A percentile compares a stretch with the other conserved stretches of the same genome.
Conservation (phyloP, 1,139 yeast species). For the Diutina scorzettiae region DNA sequence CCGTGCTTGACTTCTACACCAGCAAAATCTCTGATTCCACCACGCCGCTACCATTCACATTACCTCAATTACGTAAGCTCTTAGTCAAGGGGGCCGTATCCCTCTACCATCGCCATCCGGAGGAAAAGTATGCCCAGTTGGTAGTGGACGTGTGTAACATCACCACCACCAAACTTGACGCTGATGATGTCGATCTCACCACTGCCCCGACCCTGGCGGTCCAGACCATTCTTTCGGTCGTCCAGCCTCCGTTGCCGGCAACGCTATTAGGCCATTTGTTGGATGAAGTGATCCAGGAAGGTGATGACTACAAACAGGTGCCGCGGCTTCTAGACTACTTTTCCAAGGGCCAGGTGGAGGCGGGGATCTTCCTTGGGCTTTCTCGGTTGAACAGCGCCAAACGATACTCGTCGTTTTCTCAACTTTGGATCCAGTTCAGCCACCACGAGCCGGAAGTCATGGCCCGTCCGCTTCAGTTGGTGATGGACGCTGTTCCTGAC, state of each 20-base stretch:
- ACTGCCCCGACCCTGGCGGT: not conserved
- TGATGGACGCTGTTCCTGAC: constrained; percentile 3
- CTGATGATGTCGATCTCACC: not conserved
- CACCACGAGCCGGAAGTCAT: not conserved
- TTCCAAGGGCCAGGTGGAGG: constrained; percentile 2
- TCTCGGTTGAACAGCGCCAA: not conserved
- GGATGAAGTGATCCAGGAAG: not conserved
- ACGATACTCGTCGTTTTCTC: not conserved
- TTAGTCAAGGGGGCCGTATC: constrained; percentile 1
- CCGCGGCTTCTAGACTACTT: constrained; percentile 2
- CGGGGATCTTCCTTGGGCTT: constrained; percentile 4
- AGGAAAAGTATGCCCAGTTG: not conserved
- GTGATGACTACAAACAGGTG: not conserved
- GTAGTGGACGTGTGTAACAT: constrained; percentile 1
- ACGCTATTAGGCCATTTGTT: not conserved
- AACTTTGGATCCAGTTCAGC: not conserved
- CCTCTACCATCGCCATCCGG: not conserved
- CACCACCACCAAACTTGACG: constrained; percentile 1
- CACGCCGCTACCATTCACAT: not conserved
- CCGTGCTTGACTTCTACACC: not conserved
- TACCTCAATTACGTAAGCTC: not conserved
- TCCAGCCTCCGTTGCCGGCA: not conserved
- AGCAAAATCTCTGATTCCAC: not conserved
- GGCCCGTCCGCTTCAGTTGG: constrained; percentile 1
- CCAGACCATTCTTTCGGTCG: not conserved